These are phyloP conservation scores for Fraxinus sp. DNA, from an alignment of 305 asterid genomes.

Conservation along the genomic window DNA sequence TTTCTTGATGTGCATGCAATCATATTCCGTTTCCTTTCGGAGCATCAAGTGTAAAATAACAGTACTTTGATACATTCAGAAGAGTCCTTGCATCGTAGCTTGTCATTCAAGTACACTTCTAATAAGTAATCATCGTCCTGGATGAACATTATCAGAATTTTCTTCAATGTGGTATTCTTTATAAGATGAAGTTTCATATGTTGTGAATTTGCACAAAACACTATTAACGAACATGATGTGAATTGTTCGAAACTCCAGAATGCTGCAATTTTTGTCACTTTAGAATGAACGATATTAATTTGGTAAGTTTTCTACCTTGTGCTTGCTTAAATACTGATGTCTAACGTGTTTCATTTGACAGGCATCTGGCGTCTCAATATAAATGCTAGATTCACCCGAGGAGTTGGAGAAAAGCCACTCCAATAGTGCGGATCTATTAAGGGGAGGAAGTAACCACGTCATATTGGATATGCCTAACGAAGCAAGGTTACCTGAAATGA, in stretches of 20 bases:
- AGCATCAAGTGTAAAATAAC: neutral
- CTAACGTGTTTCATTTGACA: neutral
- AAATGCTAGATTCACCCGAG: slow-evolving; percentile 33
- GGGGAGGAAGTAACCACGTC: slow-evolving; percentile 35
- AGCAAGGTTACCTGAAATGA: slow-evolving; percentile 28
- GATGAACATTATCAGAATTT: neutral
- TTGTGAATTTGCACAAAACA: neutral
- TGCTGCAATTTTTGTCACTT: neutral
- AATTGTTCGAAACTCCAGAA: neutral
- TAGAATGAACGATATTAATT: neutral
- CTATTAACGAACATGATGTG: neutral
- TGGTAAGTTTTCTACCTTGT: too few species aligned
- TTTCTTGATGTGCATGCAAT: neutral
- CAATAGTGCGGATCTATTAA: slow-evolving; percentile 16
- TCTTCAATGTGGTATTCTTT: neutral
- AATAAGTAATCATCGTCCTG: neutral
- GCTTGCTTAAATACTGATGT: neutral
- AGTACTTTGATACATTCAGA: neutral
- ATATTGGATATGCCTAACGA: slow-evolving; percentile 39
- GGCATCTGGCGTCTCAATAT: slow-evolving; percentile 28
- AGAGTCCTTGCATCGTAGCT: neutral
- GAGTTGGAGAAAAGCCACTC: slow-evolving; percentile 25
- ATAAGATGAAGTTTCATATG: neutral
- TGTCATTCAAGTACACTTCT: neutral
- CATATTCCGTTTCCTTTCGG: neutral